These are phyloP conservation scores for Cercophora scortea DNA, from an alignment of 495 filamentous ascomycete genomes.

Conservation along the genomic window DNA sequence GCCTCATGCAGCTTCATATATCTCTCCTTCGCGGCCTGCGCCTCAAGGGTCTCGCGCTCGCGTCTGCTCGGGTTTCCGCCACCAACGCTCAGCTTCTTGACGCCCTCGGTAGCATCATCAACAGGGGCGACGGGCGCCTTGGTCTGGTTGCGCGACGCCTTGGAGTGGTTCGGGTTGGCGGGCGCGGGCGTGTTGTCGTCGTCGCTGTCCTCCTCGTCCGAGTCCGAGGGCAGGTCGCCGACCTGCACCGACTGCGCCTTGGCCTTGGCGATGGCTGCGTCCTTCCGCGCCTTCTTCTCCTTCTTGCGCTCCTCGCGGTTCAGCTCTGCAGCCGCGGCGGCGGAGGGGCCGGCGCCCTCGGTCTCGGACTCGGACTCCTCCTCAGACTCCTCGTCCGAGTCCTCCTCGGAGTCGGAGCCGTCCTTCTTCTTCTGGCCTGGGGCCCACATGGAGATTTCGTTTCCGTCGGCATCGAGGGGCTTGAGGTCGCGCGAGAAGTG, in stretches of 20 bases:
- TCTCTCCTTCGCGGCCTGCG: conserved; percentile 77
- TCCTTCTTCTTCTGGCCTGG: conserved; percentile 22
- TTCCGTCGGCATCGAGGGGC: conserved; percentile 80
- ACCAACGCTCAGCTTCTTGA: conserved; percentile 34
- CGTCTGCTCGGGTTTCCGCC: conserved; percentile 50
- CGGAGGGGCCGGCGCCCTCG: conserved; percentile 22
- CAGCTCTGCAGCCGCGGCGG: conserved; percentile 38
- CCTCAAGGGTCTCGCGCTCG: conserved; percentile 85
- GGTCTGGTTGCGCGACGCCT: conserved; percentile 49
- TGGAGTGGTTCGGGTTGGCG: conserved; percentile 86
- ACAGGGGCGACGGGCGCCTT: conserved; percentile 33
- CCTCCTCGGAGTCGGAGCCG: conserved; percentile 23
- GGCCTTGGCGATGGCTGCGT: conserved; percentile 71
- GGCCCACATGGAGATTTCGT: conserved; percentile 67
- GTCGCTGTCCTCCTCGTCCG: conserved; percentile 51
- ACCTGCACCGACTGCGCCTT: conserved; percentile 56
- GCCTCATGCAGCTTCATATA: conserved; percentile 92
- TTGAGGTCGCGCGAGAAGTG: conserved; percentile 85
- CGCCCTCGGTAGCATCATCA: conserved; percentile 41
- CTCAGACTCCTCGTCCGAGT: conserved; percentile 36
- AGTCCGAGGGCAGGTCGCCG: conserved; percentile 73
- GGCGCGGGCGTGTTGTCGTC: conserved; percentile 59
- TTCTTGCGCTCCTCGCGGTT: conserved; percentile 84
- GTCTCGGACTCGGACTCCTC: conserved; percentile 40
- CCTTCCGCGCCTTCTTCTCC: conserved; percentile 85